These are phyloP conservation scores for Rhamnella rubrinervis DNA, from an alignment of 331 rosid species.

Conservation along the genomic window DNA sequence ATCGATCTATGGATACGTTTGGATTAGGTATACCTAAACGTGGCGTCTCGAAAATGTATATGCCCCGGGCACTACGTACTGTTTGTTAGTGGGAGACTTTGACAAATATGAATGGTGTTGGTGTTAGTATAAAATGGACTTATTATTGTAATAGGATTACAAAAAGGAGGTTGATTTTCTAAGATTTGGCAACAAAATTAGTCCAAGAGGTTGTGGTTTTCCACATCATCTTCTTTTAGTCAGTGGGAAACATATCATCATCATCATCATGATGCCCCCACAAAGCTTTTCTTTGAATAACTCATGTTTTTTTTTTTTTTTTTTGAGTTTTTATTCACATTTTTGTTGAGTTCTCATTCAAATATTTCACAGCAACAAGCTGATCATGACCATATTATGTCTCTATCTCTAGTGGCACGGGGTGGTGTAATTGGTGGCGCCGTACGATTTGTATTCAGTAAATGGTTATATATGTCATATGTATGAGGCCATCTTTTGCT, in stretches of 20 bases:
- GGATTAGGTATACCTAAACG: slow-evolving; percentile 18
- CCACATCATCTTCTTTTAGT: slow-evolving; percentile 21
- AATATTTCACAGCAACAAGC: too few species aligned
- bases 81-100: slow-evolving; percentile 3
- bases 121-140: too few species aligned
- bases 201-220: slow-evolving; percentile 26
- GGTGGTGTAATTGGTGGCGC: not conserved
- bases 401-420: not conserved
- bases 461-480: too few species aligned
- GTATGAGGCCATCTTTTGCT: too few species aligned
- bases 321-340: slow-evolving; percentile 2
- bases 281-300: too few species aligned
- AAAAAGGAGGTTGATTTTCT: not conserved
- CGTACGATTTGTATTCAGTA: not conserved
- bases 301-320: not conserved
- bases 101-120: not conserved
- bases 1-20: too few species aligned
- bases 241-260: slow-evolving; percentile 38
- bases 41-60: slow-evolving; percentile 23
- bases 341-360: slow-evolving; percentile 1
- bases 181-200: not conserved
- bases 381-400: not conserved
- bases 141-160: not conserved
- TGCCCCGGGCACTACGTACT: too few species aligned
- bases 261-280: not conserved